Base-by-base conservation (phyloP, 768 basidiomycete species). In the Pholiota molesta region DNA sequence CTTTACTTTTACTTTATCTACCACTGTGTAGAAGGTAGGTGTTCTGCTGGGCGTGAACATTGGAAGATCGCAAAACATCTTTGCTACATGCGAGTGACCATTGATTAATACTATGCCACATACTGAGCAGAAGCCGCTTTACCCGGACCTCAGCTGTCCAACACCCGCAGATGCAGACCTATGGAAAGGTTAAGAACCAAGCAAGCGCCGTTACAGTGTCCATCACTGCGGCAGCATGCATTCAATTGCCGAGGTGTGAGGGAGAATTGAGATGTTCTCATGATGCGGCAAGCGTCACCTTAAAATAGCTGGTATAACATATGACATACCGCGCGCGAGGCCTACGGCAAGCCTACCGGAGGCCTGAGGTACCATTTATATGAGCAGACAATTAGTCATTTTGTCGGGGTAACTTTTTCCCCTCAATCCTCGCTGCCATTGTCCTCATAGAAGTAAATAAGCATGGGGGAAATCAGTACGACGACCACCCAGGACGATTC, bases 371-470 rank as follows among this genome's bases (percentile, higher is more conserved):
- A 49, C 19, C 47, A 49, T 26, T 26, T 23, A 19, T 19, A 49
- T 26, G n/a, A 49, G 47, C 47, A 49, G 23, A 19, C 7, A 49
- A 49, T 49, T 49, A 49, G 47, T 49, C 47, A 49, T 49, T 49
- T 13, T 2, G 28, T 26, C 47, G 47, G 47, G 23, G 47, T 26
- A 49, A 21, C 47, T 14, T 49, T 49, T 49, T 26, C 13, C 47
- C 47, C 47, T 6, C 21, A 49, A 49, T 28, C 47, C 19, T 23
- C 47, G 47, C 13, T 9, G 45, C 10, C 19, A 11, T 11, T 47
- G 8, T 8, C n/a, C 17, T n/a, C 19, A 19, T 21, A 16, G 44
- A 16, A 49, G 47, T 19, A 21, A 49, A 49, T 23, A 26, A 49
- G 21, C 47, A 49, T 49, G 47, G 14, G 23, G 23, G 47, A 49